These are phyloP conservation scores for Breviolum minutum DNA, from an alignment of 73 alveolate genomes.

Conservation along the genomic window DNA sequence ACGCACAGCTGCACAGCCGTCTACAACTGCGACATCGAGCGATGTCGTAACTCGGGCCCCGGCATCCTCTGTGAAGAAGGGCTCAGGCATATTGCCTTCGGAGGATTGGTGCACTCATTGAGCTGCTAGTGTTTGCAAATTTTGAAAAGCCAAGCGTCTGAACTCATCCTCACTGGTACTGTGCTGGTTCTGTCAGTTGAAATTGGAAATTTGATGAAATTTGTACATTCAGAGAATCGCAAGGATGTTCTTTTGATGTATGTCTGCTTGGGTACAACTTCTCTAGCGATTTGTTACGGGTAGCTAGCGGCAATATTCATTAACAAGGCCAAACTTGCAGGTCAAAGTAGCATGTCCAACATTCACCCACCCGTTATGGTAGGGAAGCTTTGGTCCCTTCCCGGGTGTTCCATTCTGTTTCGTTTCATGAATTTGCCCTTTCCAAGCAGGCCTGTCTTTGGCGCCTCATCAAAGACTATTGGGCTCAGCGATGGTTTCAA, in stretches of 20 bases:
- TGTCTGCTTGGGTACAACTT: no score
- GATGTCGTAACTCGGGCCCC: background rate
- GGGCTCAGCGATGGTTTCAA: conserved; percentile 28
- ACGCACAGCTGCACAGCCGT: background rate
- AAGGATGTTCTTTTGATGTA: no score
- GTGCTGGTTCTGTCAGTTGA: no score
- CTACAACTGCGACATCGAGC: background rate
- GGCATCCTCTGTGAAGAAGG: conserved; percentile 25
- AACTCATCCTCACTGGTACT: background rate
- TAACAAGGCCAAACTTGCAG: no score
- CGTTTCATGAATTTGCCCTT: no score
- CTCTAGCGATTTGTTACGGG: no score
- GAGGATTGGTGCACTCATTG: background rate
- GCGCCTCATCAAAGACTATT: conserved; percentile 28
- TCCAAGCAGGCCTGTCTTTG: conserved; percentile 25
- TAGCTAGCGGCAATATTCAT: no score
- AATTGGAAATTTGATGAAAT: no score
- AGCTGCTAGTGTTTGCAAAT: no score
- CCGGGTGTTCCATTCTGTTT: no score
- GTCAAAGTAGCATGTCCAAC: background rate
- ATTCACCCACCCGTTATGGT: background rate
- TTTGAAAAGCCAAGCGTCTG: background rate
- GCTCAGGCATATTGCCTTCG: conserved; percentile 56
- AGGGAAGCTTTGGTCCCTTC: background rate
- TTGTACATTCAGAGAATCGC: no score